phyloP scores from a whole-genome alignment of 2,329 filamentous ascomycete species.

The Neofusicoccum cordaticola region DNA sequence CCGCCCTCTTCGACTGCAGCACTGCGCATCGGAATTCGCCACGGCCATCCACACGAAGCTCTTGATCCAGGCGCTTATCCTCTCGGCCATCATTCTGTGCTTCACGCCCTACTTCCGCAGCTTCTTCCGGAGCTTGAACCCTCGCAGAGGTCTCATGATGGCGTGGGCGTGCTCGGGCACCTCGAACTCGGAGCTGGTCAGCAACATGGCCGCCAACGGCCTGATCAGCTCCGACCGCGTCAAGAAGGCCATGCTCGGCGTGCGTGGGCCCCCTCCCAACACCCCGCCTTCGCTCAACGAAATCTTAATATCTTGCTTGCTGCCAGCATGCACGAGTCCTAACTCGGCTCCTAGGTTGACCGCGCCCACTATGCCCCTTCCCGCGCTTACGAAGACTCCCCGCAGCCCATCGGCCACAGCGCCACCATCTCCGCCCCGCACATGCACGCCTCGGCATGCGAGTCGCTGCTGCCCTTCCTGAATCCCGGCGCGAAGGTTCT shows the following conservation, averaged over 20 bases:
- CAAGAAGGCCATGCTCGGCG: constrained; percentile 74
- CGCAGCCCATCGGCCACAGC: constrained; percentile 64
- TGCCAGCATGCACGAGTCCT: not conserved
- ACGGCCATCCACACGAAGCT: not conserved
- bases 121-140: not conserved
- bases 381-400: constrained; percentile 69
- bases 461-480: constrained; percentile 60
- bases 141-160: constrained; percentile 55
- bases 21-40: not conserved
- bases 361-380: constrained; percentile 76
- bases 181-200: constrained; percentile 71
- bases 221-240: constrained; percentile 72
- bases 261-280: constrained; percentile 35
- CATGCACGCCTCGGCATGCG: constrained; percentile 67
- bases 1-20: not conserved
- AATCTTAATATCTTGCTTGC: not conserved
- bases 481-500: constrained; percentile 49
- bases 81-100: not conserved
- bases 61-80: not conserved
- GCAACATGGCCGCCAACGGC: constrained; percentile 69
- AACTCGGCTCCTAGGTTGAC: constrained; percentile 63
- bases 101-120: not conserved
- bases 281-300: not conserved
- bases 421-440: constrained; percentile 73
- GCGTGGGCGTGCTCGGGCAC: constrained; percentile 82